Percentiles rank a stretch among this genome's conserved stretches.
These are phyloP conservation scores for Flueggea neowawraea DNA, from an alignment of 441 rosid genomes.

Conservation along the genomic window DNA sequence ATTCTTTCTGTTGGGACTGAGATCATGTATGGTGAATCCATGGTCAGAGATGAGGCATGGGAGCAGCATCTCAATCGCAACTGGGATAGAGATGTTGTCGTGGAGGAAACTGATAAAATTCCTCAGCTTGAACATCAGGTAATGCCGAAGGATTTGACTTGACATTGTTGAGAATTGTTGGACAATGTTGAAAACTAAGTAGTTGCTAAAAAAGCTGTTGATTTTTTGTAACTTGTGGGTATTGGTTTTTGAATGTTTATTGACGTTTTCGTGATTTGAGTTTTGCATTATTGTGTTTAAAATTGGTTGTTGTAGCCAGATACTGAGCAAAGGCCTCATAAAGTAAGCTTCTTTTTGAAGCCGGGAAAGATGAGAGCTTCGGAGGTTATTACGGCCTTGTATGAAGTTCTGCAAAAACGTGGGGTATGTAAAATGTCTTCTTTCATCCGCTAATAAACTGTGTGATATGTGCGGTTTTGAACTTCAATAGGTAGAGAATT, in stretches of 20 bases:
- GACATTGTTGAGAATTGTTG: too few species aligned
- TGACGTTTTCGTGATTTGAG: too few species aligned
- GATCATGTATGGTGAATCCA: slow-evolving; percentile 71
- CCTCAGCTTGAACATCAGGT: slow-evolving; percentile 82
- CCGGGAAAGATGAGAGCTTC: slow-evolving; percentile 73
- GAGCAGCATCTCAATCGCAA: slow-evolving; percentile 58
- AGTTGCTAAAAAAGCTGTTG: too few species aligned
- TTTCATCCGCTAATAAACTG: background rate
- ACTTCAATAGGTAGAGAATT: background rate
- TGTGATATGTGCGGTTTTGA: background rate
- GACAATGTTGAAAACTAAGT: too few species aligned
- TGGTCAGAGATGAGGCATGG: slow-evolving; percentile 88
- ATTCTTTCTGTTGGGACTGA: slow-evolving; percentile 96
- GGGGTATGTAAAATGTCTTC: slow-evolving; percentile 46
- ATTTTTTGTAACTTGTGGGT: too few species aligned
- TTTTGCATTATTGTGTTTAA: too few species aligned
- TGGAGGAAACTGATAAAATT: slow-evolving; percentile 70
- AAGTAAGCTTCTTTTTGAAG: slow-evolving; percentile 83
- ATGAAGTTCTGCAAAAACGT: slow-evolving; percentile 45
- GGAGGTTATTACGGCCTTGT: slow-evolving; percentile 48
- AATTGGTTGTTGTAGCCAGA: slow-evolving; percentile 48
- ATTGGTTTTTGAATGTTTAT: too few species aligned
- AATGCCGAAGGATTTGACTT: background rate
- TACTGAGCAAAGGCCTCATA: slow-evolving; percentile 80
- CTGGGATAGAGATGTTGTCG: slow-evolving; percentile 68